Percentiles rank a stretch among this genome's conserved stretches.
Conservation (phyloP, 2,329 filamentous ascomycete species). For the Stagonosporopsis chrysanthemi region DNA sequence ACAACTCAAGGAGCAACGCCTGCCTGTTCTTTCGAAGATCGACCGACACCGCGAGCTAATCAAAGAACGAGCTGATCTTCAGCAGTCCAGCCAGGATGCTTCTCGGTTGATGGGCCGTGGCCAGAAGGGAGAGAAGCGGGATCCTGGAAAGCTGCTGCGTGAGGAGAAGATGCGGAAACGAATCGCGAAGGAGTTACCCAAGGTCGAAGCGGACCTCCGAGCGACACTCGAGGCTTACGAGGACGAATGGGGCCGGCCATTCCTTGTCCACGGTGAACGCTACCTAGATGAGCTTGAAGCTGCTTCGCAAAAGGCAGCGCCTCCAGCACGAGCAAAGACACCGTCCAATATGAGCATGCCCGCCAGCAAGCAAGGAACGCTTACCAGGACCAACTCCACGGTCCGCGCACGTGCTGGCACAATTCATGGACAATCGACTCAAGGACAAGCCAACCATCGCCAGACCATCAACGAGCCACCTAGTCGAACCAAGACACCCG, state of each 20-base stretch:
- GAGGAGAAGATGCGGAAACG: constrained; percentile 99
- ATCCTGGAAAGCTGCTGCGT: constrained; percentile 89
- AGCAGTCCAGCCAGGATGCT: constrained; percentile 91
- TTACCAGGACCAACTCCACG: constrained; percentile 38
- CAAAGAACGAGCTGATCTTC: constrained; percentile 84
- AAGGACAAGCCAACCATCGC: constrained; percentile 44
- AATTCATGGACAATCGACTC: constrained; percentile 49
- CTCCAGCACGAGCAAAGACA: constrained; percentile 76
- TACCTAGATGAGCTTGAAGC: constrained; percentile 86
- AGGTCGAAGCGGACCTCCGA: constrained; percentile 80
- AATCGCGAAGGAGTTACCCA: constrained; percentile 94
- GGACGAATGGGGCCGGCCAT: constrained; percentile 90
- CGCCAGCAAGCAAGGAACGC: constrained; percentile 31
- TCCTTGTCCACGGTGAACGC: constrained; percentile 89
- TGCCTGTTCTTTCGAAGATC: constrained; percentile 80
- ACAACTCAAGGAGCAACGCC: constrained; percentile 82
- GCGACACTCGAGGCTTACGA: constrained; percentile 88
- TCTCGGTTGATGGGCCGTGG: constrained; percentile 91
- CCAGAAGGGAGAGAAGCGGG: constrained; percentile 90
- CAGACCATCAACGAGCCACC: constrained; percentile 17
- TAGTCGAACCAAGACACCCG: constrained; percentile 53
- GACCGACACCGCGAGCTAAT: constrained; percentile 84
- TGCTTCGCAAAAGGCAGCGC: constrained; percentile 64
- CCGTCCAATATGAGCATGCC: constrained; percentile 61
- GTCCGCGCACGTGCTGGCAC: constrained; percentile 48